Percentiles rank a stretch among this genome's conserved stretches.
phyloP scores from a whole-genome alignment of 768 basidiomycete species.

The Paxillus rubicundulus region DNA sequence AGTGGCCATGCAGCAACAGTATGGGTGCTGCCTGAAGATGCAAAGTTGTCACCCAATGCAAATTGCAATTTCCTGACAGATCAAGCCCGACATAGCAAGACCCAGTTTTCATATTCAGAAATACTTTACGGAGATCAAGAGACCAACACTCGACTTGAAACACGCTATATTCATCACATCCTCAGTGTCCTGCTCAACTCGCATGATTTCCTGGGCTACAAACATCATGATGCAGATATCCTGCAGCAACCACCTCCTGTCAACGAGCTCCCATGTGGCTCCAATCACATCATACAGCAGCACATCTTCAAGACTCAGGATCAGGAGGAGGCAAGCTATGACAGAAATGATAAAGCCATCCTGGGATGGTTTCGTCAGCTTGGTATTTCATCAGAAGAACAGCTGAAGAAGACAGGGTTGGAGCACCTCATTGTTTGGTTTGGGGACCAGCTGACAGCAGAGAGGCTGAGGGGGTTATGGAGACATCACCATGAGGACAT shows the following conservation, averaged over 20 bases:
- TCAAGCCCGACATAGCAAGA: background rate
- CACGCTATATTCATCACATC: slow-evolving; percentile 13
- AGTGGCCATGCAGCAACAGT: slow-evolving; percentile 24
- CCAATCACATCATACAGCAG: slow-evolving; percentile 29
- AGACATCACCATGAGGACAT: slow-evolving; percentile 33
- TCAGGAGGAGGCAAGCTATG: background rate
- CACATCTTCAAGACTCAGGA: slow-evolving; percentile 10
- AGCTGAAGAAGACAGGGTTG: slow-evolving; percentile 11
- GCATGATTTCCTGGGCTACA: slow-evolving; percentile 27
- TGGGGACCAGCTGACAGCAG: slow-evolving; percentile 39
- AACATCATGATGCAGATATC: slow-evolving; percentile 6
- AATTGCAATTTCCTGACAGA: slow-evolving; percentile 9
- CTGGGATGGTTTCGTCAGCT: slow-evolving; percentile 23
- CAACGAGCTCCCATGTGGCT: slow-evolving; percentile 25
- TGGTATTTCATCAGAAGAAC: slow-evolving; percentile 9
- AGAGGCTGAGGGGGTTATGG: slow-evolving; percentile 36
- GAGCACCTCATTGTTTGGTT: slow-evolving; percentile 31
- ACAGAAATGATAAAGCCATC: no score
- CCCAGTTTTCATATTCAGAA: background rate
- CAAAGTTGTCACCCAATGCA: background rate
- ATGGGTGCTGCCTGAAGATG: slow-evolving; percentile 13
- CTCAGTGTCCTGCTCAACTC: slow-evolving; percentile 26
- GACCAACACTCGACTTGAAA: background rate
- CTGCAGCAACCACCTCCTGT: slow-evolving; percentile 26
- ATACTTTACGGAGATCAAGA: background rate